Base-by-base conservation (phyloP, 257 asterid species). In the Thymus quinquecostatus region DNA sequence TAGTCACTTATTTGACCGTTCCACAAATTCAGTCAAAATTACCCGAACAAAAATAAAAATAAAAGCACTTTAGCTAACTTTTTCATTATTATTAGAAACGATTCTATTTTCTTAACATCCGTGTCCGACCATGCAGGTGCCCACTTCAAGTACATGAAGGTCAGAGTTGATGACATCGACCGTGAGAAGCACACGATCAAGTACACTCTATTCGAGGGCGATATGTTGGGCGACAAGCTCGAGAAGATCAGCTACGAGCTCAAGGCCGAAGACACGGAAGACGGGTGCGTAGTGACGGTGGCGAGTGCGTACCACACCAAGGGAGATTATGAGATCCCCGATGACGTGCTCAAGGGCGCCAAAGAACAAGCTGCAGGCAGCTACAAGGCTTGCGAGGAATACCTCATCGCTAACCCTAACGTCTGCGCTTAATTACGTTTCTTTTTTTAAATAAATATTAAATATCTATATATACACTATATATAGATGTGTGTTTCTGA, bases 311-410 rank as follows among this genome's bases (percentile, higher is more conserved):
- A 76, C 12, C 79, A 76, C 76, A 63, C 79, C 5, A 76, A 72
- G 77, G 79, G 77, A 1, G 81, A 64, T 28, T 3, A 10, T 2
- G 77, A 66, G 10, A 2, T 72, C 5, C 49, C 1, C 0, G 81
- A 80, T 1, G 77, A 72, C 0, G 81, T 72, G 2, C 49, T 72
- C 5, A 64, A 57, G 29, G 74, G 53, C 0, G 82, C 59, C 1
- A 65, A 64, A 30, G 77, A 75, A 8, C 74, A 70, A 13, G 29
- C 75, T 6, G 0, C 30, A 1, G 77, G 2, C 5, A 28, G 66
- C 21, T 75, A 70, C 75, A 79, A 79, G 80, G 71, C 75, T 2
- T 60, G 68, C 11, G 83, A 71, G 56, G 80, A 75, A 0, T 79
- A 79, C 70, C 77, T 79, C 40, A 1, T 27, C 36, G 75, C 77